phyloP scores from a whole-genome alignment of 305 asterid species.

The Solanum hybrid region DNA sequence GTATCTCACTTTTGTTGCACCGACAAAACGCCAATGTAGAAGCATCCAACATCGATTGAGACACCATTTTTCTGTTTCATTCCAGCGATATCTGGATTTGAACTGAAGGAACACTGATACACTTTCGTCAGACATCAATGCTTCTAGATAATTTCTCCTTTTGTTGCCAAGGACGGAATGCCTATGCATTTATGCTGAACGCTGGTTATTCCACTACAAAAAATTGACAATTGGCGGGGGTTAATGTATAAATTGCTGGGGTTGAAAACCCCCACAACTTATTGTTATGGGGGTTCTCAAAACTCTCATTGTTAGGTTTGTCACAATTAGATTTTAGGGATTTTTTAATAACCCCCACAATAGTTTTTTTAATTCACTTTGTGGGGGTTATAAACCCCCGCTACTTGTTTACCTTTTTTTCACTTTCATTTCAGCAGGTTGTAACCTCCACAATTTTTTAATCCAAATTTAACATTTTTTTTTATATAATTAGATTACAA shows the following conservation, averaged over 20 bases:
- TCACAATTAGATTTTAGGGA: not conserved
- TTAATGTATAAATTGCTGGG: not conserved
- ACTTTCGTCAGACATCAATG: not conserved
- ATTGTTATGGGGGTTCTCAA: not conserved
- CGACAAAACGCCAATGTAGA: not conserved
- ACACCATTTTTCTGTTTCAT: not conserved
- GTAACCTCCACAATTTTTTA: not conserved
- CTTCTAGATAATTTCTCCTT: not conserved
- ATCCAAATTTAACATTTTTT: not conserved
- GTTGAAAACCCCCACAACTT: not conserved
- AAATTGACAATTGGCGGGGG: not conserved
- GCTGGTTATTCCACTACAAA: not conserved
- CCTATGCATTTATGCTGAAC: not conserved
- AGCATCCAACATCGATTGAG: not conserved
- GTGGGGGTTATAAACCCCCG: too few species aligned
- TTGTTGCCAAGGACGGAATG: not conserved
- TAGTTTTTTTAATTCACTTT: too few species aligned
- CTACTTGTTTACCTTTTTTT: too few species aligned
- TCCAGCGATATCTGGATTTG: not conserved
- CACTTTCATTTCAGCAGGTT: not conserved
- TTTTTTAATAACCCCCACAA: not conserved
- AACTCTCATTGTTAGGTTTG: not conserved
- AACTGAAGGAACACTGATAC: too few species aligned
- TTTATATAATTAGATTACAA: not conserved
- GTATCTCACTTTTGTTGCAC: not conserved